A percentile compares a stretch with the other conserved stretches of the same genome.
Conservation (phyloP, 1,284 basidiomycete species). For the Ceratobasidium sp. region DNA sequence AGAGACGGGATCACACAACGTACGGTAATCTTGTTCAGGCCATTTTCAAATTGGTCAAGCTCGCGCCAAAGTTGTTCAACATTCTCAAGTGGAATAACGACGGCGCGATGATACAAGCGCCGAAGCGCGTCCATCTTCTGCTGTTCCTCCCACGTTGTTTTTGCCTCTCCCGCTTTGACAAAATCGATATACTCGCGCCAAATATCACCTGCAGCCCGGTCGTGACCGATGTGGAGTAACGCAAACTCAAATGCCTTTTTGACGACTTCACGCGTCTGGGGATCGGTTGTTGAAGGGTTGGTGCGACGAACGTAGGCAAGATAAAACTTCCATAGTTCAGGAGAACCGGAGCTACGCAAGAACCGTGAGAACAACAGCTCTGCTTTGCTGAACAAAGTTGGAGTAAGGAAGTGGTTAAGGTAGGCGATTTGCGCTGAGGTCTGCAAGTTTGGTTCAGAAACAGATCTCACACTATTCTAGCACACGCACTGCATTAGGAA, state of each 20-base stretch:
- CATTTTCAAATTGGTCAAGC: constrained; percentile 92
- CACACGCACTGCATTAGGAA: constrained; percentile 77
- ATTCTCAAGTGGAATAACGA: constrained; percentile 93
- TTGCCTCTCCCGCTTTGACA: constrained; percentile 78
- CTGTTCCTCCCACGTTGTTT: constrained; percentile 92
- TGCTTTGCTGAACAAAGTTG: constrained; percentile 72
- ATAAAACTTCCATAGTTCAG: constrained; percentile 89
- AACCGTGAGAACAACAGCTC: constrained; percentile 85
- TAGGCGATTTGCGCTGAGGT: constrained; percentile 76
- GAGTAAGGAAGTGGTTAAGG: constrained; percentile 77
- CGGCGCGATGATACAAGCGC: constrained; percentile 91
- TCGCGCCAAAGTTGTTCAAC: constrained; percentile 96
- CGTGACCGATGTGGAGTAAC: constrained; percentile 85
- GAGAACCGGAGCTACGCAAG: constrained; percentile 81
- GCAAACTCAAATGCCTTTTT: constrained; percentile 95
- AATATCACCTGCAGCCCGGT: constrained; percentile 63
- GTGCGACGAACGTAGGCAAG: constrained; percentile 73
- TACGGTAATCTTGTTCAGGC: constrained; percentile 88
- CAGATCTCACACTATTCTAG: neutral
- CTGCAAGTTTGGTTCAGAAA: constrained; percentile 55
- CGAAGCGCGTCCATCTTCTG: constrained; percentile 95
- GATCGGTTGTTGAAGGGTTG: constrained; percentile 58
- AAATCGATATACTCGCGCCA: constrained; percentile 82
- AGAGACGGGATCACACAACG: constrained; percentile 47
- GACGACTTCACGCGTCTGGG: constrained; percentile 75